phyloP scores from a whole-genome alignment of 495 filamentous ascomycete genomes.

The Lindgomyces ingoldianus region DNA sequence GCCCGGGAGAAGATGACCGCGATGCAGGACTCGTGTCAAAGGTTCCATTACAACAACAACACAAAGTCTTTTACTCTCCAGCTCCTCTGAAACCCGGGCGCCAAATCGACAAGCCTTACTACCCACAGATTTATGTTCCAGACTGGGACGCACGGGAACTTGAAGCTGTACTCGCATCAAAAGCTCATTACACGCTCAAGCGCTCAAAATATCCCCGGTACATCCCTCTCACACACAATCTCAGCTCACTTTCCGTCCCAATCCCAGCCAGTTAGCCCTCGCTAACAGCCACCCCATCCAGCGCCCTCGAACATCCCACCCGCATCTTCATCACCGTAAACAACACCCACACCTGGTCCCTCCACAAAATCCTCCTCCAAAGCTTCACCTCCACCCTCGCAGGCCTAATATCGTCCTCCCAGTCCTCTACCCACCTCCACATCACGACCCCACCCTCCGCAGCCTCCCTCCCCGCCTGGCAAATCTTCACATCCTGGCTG shows the following conservation, averaged over 20 bases:
- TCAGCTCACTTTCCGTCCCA: not conserved
- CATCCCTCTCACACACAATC: not conserved
- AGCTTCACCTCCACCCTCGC: slow-evolving; percentile 1
- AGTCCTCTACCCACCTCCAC: not conserved
- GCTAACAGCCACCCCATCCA: not conserved
- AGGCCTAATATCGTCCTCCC: not conserved
- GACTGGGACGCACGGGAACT: slow-evolving; percentile 23
- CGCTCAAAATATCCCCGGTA: slow-evolving; percentile 23
- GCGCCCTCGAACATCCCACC: slow-evolving; percentile 9
- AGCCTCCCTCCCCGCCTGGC: slow-evolving; percentile 4
- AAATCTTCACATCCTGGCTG: slow-evolving; percentile 16
- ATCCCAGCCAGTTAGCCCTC: not conserved
- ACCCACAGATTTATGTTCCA: not conserved
- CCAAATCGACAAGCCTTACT: not conserved
- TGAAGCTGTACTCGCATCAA: not conserved
- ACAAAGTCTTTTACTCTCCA: too few species aligned
- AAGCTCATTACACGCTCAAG: slow-evolving; percentile 9
- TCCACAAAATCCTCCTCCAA: slow-evolving; percentile 15
- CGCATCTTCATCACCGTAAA: slow-evolving; percentile 1
- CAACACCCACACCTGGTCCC: slow-evolving; percentile 1
- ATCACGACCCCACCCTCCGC: not conserved
- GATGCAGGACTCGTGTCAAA: too few species aligned
- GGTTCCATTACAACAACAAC: too few species aligned
- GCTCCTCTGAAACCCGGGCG: not conserved
- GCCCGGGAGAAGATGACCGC: too few species aligned